phyloP scores from a whole-genome alignment of 768 basidiomycete species.

The Lactarius quietus region DNA sequence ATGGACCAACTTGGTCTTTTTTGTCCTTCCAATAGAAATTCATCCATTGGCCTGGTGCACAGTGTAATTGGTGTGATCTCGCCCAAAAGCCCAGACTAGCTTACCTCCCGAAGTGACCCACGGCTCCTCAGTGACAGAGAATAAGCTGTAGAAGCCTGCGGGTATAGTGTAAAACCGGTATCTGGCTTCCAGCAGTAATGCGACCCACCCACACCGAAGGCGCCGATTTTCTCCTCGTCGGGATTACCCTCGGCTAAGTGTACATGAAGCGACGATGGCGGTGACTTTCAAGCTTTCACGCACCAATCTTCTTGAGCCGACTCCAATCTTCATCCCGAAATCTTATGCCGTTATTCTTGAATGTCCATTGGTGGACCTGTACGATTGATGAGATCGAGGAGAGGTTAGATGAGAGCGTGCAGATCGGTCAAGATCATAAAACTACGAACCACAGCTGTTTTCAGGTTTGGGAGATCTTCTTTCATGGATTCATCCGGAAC shows the following conservation, averaged over 20 bases:
- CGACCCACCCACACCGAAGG: constrained; percentile 77
- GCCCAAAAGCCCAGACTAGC: constrained; percentile 31
- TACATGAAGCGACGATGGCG: neutral
- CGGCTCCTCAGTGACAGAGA: constrained; percentile 80
- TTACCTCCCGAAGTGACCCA: constrained; percentile 77
- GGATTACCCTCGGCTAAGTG: constrained; percentile 83
- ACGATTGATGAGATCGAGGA: neutral
- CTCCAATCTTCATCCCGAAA: constrained; percentile 89
- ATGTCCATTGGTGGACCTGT: constrained; percentile 77
- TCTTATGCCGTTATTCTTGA: constrained; percentile 81
- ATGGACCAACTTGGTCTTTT: constrained; percentile 66
- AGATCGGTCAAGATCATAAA: neutral
- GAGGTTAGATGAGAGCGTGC: neutral
- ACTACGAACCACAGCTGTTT: constrained; percentile 51
- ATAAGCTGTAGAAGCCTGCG: constrained; percentile 71
- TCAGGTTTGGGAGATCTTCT: constrained; percentile 55
- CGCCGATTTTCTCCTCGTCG: constrained; percentile 91
- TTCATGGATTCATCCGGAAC: neutral
- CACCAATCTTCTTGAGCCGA: constrained; percentile 85
- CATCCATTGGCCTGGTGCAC: constrained; percentile 76
- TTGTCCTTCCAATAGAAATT: constrained; percentile 95
- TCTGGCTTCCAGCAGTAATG: neutral
- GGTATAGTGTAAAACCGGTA: neutral
- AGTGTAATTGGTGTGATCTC: constrained; percentile 23
- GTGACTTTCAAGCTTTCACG: neutral